Evolutionary conservation across 108 stramenopile species (phyloP).

Genomic region (Discostella pseudostelligera): DNA sequence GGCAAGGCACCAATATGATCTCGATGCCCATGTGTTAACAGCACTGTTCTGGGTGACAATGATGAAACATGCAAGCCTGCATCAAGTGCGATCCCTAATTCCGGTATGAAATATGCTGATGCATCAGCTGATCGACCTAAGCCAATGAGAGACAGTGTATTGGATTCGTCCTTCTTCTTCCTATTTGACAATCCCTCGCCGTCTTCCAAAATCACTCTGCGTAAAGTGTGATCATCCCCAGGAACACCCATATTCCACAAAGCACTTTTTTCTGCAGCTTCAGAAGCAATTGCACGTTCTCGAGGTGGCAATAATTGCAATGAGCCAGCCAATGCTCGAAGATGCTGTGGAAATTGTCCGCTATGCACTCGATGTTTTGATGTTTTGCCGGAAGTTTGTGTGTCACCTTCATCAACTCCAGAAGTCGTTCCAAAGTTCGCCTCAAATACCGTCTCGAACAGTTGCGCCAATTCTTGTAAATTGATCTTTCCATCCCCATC

Average conservation of each 20-base stretch:
- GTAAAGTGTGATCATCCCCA: constrained; percentile 60
- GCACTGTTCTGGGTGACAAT: constrained; percentile 45
- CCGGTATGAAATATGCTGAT: constrained; percentile 57
- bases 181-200: constrained; percentile 5
- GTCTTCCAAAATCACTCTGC: constrained; percentile 41
- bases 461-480: constrained; percentile 43
- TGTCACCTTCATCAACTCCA: background rate
- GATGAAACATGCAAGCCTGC: constrained; percentile 55
- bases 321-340: constrained; percentile 54
- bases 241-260: constrained; percentile 56
- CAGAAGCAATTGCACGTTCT: constrained; percentile 33
- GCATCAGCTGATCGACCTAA: constrained; percentile 52
- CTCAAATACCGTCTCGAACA: constrained; percentile 54
- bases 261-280: constrained; percentile 34
- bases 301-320: constrained; percentile 55
- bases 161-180: constrained; percentile 5
- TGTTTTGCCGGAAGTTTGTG: background rate
- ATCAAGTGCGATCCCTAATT: constrained; percentile 56
- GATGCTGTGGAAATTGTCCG: constrained; percentile 52
- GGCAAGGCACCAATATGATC: constrained; percentile 64
- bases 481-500: constrained; percentile 51
- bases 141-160: constrained; percentile 40
- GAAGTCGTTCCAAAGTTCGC: constrained; percentile 24
- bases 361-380: background rate
- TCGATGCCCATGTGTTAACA: constrained; percentile 63